phyloP scores from a whole-genome alignment of 305 asterid species.

The Withania somnifera region DNA sequence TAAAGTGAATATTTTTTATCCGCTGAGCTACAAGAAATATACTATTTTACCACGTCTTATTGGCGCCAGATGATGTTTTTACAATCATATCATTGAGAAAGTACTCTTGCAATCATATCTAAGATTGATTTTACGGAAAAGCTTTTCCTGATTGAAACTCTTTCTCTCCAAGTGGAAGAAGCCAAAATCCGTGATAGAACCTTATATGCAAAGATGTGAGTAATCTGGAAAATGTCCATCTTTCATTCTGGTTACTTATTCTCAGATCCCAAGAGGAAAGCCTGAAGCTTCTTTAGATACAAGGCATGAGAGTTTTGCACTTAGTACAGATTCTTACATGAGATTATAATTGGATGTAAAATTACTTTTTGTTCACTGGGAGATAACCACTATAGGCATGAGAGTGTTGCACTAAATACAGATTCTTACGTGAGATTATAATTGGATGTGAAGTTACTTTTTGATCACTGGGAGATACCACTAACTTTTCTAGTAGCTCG shows the following conservation, averaged over 20 bases:
- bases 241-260: not conserved
- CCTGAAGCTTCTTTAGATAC: not conserved
- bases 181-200: not conserved
- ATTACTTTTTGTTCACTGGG: no score
- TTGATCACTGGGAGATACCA: not conserved
- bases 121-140: not conserved
- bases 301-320: not conserved
- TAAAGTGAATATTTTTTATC: not conserved
- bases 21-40: not conserved
- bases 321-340: not conserved
- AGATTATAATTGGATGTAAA: not conserved
- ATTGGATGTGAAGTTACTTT: not conserved
- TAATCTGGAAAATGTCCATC: not conserved
- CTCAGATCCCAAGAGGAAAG: not conserved
- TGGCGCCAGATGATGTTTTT: not conserved
- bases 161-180: not conserved
- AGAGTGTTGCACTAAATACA: not conserved
- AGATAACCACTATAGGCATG: no score
- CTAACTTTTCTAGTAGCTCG: not conserved
- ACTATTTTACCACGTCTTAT: not conserved
- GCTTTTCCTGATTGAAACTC: not conserved
- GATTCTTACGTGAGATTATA: not conserved
- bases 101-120: not conserved
- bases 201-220: not conserved
- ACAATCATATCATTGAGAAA: not conserved